Percentiles rank a stretch among this genome's conserved stretches.
These are phyloP conservation scores for Dimargaris verticillata DNA, from an alignment of 192 early-diverging fungal species.

Conservation along the genomic window DNA sequence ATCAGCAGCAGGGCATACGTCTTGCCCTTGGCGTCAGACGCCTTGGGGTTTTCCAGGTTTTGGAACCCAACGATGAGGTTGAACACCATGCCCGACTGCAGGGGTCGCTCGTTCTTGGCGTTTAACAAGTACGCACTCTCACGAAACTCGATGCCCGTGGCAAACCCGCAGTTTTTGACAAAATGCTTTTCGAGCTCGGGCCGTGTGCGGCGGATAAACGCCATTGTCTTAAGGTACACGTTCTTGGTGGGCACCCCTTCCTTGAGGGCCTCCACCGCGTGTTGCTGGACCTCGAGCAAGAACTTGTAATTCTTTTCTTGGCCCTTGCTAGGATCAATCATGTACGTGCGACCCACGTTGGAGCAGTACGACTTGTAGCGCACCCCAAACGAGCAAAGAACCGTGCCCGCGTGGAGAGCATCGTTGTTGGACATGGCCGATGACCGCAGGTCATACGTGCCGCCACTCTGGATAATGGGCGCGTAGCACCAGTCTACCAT, in stretches of 20 bases:
- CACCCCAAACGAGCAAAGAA: constrained; percentile 84
- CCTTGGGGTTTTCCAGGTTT: constrained; percentile 58
- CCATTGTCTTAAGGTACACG: constrained; percentile 52
- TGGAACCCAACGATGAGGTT: constrained; percentile 76
- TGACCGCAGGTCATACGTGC: constrained; percentile 71
- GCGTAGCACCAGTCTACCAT: constrained; percentile 78
- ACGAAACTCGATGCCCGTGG: constrained; percentile 85
- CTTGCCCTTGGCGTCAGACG: constrained; percentile 50
- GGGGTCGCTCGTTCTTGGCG: constrained; percentile 42
- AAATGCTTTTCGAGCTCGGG: constrained; percentile 79
- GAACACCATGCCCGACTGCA: constrained; percentile 71
- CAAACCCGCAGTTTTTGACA: constrained; percentile 73
- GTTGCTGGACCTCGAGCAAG: constrained; percentile 67
- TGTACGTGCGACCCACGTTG: constrained; percentile 80
- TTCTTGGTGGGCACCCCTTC: constrained; percentile 59
- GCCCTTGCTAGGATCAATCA: constrained; percentile 70
- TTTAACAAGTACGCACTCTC: constrained; percentile 67
- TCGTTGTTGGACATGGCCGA: constrained; percentile 57
- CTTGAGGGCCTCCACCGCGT: constrained; percentile 48
- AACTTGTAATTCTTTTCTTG: constrained; percentile 92
- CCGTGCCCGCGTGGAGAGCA: constrained; percentile 70
- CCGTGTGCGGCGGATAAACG: constrained; percentile 54
- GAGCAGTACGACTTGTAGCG: constrained; percentile 93
- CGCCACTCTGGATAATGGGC: constrained; percentile 94
- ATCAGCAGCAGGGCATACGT: constrained; percentile 69